Evolutionary conservation across 164 flowering plant species (phyloP), one percentile per base, ranked within the genome.

Genomic region (Vitis amurensis): DNA sequence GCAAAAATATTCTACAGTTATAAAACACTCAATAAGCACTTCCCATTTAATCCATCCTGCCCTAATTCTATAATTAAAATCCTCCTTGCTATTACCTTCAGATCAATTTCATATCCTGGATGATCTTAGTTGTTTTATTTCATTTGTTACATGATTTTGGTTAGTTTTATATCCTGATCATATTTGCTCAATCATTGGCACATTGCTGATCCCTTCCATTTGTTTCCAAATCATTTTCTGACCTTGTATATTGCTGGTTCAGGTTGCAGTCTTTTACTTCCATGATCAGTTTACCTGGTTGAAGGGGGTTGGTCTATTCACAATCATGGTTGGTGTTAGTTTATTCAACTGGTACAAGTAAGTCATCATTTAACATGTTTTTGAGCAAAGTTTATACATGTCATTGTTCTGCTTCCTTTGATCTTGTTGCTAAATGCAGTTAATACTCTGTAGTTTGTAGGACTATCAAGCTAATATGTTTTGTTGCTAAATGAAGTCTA

Each of bases 331-430:
- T 77, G 99, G 99, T 74, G 99, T 95, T 72, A 80, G 98, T 77
- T 83, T 95, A 64, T 95, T 93, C 83, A 95, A 95, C 73, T 93
- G 93, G 97, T 95, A 88, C 97, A 95, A 95, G 98, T 93, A 89
- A 95, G 98, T 91, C 8, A 58, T 58, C 52, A 17, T 10, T 61
- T 31, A 53, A 50, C 61, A 11, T 55, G 3, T 16, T 55, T 44
- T 31, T 13, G 10, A 23, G 53, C 4, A 17, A 58, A 57, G 1
- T 29, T 44, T 14, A 9, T 10, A 9, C 11, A 19, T 53, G 30
- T 30, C 15, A 37, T 51, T 16, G 2, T 11, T 53, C 6, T 14
- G 37, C 7, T 12, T 61, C 59, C 10, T 14, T 68, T 53, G 37
- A 19, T 8, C 48, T 30, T 66, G 55, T 48, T 59, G 47, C 9